Evolutionary conservation across 495 filamentous ascomycete species (phyloP), one percentile per base, ranked within the genome.

Genomic region (Daldinia loculata): DNA sequence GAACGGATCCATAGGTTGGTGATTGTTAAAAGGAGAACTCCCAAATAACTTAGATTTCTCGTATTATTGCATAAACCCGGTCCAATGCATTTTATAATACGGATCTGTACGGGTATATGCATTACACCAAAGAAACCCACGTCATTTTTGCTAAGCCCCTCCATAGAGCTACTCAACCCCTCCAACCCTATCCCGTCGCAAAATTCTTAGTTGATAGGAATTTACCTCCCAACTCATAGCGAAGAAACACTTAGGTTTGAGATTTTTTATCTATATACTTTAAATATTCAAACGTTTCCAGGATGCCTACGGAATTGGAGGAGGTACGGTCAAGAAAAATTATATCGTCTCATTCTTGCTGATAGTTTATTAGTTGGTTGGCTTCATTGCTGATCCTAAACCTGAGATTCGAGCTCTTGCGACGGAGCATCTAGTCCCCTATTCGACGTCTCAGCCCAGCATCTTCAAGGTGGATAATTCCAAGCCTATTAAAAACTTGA

Each of bases 361-460:
- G 75, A 53, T 59, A 19, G 29, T 73, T 6, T 14, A 38, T 51
- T 71, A 97, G 94, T 88, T 98, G 51, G 94, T 96, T 64, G 93
- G 93, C 71, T 97, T 98, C 75, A 91, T 98, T 34, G 91, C 92
- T 76, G 90, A 96, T 82, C 92, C 91, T 51, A 97, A 94, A 78
- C 91, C 91, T 9, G 89, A 93, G 74, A 91, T 97, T 62, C 89
- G 94, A 58, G 71, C 76, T 56, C 73, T 79, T 89, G 94, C 95
- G 15, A 89, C 89, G 48, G 95, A 97, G 77, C 91, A 95, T 64
- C 85, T 97, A 26, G 90, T 96, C 41, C 90, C 91, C 5, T 98
- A 92, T 79, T 96, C 95, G 5, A 86, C 84, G 12, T 83, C 89
- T 2, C 87, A 97, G 70, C 92, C 92, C 0, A 78, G 81, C 2